Conservation (phyloP, 106 monocot genomes). For the Dendrobium catenatum region DNA sequence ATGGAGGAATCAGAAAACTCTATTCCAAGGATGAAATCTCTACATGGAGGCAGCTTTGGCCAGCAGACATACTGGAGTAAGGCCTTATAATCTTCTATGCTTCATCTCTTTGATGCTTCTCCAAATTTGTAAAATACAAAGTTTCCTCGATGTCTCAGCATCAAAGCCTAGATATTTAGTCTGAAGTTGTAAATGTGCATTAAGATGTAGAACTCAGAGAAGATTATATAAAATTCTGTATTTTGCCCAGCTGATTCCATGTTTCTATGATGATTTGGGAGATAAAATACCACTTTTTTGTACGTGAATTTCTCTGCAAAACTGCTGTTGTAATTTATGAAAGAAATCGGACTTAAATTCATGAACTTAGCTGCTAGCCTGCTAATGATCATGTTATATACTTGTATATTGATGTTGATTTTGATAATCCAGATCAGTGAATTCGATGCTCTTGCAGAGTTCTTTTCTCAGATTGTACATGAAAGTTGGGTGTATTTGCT, state of each 20-base stretch:
- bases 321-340: background rate
- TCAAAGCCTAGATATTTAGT: background rate
- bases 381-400: background rate
- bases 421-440: too few relatives aligned
- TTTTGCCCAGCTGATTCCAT: too few relatives aligned
- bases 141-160: background rate
- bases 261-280: background rate
- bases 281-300: background rate
- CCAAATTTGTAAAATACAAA: too few relatives aligned
- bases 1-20: slow-evolving; percentile 73
- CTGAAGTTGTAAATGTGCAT: background rate
- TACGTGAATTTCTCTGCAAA: background rate
- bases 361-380: background rate
- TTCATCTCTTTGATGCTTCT: background rate
- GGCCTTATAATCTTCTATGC: background rate
- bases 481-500: too few relatives aligned
- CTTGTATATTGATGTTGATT: too few relatives aligned
- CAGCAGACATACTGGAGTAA: slow-evolving; percentile 38
- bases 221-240: too few relatives aligned
- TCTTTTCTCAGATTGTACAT: too few relatives aligned
- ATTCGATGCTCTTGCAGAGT: too few relatives aligned
- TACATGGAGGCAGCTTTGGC: slow-evolving; percentile 60
- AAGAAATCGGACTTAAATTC: background rate
- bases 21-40: slow-evolving; percentile 43
- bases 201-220: too few relatives aligned